Evolutionary conservation across 2,329 filamentous ascomycete species (phyloP), one percentile per base, ranked within the genome.

Genomic region (Massarina eburnea): DNA sequence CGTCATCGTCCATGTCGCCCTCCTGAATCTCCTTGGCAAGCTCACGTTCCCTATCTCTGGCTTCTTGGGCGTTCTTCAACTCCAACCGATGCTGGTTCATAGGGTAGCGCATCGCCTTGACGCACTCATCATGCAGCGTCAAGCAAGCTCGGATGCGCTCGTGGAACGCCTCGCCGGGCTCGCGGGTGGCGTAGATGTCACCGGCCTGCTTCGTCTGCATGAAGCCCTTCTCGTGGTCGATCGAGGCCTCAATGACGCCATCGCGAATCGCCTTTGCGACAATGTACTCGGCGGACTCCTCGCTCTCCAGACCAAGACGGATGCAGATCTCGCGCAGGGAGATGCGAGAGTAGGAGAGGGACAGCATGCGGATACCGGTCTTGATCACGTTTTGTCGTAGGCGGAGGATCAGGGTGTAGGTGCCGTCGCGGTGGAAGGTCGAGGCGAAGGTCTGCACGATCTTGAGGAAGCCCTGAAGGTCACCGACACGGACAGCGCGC

Each of bases 21-120:
- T 97, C 94, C 73, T 96, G 90, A 67, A 99, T 97, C 78, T 99
- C 94, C 80, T 97, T 97, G 53, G 91, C 94, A 79, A 99, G 84
- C 74, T 99, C 94, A 15, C 94, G 83, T 78, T 99, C 94, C 17
- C 94, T 82, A 72, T 99, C 94, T 40, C 94, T 83, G n/a, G 94
- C 94, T 74, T 99, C 95, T 72, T 97, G 92, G 0, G 94, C 94
- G 63, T 95, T 97, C 82, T 96, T 97, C 45, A 99, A 81, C 74
- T 99, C 94, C 45, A 97, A 80, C 15, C 94, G 84, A 74, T 99
- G 94, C 73, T 97, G 94, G 77, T 99, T 96, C 92, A 97, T 97
- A 2, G 94, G 94, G 75, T 97, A 99, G 44, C 94, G 85, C 94
- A 99, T 99, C 20, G 94, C 92, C 88, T 96, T 97, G 64, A 99